These are phyloP conservation scores for Fusarium sp. DNA, from an alignment of 2,329 filamentous ascomycete species.

Conservation along the genomic window DNA sequence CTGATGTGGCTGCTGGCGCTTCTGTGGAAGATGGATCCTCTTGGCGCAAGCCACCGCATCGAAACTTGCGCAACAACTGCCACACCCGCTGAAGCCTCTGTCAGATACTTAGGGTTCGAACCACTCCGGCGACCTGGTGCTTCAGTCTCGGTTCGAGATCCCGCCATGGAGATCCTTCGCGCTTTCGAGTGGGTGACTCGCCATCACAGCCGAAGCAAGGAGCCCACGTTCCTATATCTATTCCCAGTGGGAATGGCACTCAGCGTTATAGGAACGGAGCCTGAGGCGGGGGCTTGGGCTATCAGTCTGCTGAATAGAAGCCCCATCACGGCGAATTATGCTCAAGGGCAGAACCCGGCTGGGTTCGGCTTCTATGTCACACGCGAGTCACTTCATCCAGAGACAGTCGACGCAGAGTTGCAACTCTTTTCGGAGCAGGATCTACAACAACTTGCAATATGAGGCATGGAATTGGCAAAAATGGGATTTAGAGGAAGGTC, in stretches of 20 bases:
- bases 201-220: background rate
- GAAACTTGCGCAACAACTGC: slow-evolving; percentile 4
- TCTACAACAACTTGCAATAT: background rate
- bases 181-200: background rate
- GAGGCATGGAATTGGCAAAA: background rate
- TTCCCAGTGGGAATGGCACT: background rate
- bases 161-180: background rate
- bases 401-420: background rate
- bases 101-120: background rate
- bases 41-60: slow-evolving; percentile 14
- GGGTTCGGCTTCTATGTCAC: background rate
- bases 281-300: background rate
- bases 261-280: background rate
- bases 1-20: slow-evolving; percentile 36
- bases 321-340: background rate
- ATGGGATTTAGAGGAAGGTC: background rate
- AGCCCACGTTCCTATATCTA: background rate
- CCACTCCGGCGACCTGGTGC: background rate
- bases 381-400: background rate
- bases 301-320: background rate
- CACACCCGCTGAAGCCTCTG: background rate
- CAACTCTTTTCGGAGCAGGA: background rate
- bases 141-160: background rate
- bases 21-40: slow-evolving; percentile 32
- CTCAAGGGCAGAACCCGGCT: background rate